Conservation (phyloP, 2,329 filamentous ascomycete genomes). For the Venturia asperata region DNA sequence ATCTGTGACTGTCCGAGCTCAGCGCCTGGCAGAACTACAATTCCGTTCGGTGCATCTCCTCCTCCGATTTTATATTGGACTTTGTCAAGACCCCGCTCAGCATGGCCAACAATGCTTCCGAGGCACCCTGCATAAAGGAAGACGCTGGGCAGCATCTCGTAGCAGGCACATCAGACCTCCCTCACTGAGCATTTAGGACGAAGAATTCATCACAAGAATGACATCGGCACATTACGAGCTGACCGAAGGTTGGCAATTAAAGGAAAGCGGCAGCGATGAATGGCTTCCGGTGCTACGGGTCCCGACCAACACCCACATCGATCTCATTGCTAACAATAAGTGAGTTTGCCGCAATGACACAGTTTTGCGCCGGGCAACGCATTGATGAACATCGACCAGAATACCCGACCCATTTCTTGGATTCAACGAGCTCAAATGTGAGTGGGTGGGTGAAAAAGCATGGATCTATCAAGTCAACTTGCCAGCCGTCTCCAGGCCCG, state of each 20-base stretch:
- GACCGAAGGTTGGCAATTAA: conserved; percentile 40
- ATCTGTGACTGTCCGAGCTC: not conserved
- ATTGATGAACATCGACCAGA: conserved; percentile 26
- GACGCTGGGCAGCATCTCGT: not conserved
- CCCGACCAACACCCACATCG: conserved; percentile 43
- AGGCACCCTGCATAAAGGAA: not conserved
- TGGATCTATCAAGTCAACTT: conserved; percentile 43
- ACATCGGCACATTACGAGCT: conserved; percentile 26
- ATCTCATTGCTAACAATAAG: conserved; percentile 41
- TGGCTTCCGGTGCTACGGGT: conserved; percentile 41
- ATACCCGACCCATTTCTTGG: conserved; percentile 45
- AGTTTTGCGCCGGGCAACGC: not conserved
- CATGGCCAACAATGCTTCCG: not conserved
- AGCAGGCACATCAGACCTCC: not conserved
- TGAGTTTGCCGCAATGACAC: conserved; percentile 26
- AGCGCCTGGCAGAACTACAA: not conserved
- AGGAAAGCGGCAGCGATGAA: conserved; percentile 36
- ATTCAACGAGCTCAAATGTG: conserved; percentile 43
- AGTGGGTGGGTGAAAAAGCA: conserved; percentile 44
- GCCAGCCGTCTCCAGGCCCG: conserved; percentile 27
- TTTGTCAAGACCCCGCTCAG: not conserved
- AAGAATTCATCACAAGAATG: not conserved
- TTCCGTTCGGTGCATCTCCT: no score
- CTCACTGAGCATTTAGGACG: not conserved
- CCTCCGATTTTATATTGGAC: no score